These are phyloP conservation scores for Chlamydomonas eustigma DNA, from an alignment of 139 green algal genomes.

Conservation along the genomic window DNA sequence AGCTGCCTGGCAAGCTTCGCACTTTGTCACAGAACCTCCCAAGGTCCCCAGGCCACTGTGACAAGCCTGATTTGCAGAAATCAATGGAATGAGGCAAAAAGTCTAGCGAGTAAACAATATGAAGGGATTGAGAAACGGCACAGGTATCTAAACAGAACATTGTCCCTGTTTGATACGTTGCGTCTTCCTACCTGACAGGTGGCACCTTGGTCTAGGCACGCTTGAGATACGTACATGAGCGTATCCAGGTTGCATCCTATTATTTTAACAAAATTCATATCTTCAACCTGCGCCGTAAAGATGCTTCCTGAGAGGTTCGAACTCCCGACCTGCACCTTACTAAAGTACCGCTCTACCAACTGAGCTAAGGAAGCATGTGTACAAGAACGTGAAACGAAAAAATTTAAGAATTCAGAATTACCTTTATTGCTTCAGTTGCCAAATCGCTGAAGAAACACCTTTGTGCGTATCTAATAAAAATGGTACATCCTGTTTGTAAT, in stretches of 20 bases:
- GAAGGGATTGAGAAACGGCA: no score
- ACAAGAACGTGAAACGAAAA: no score
- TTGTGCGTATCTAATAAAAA: constrained; percentile 50
- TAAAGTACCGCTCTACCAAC: no score
- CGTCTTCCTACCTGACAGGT: constrained; percentile 12
- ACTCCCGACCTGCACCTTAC: no score
- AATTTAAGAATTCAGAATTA: no score
- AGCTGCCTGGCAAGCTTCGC: constrained; percentile 26
- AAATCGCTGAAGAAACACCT: constrained; percentile 53
- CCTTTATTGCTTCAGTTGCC: constrained; percentile 41
- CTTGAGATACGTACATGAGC: constrained; percentile 34
- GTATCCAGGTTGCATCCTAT: constrained; percentile 36
- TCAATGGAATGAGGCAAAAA: neutral
- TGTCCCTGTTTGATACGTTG: neutral
- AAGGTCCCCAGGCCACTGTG: neutral
- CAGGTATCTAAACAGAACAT: no score
- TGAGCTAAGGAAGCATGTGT: no score
- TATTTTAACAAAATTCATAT: constrained; percentile 31
- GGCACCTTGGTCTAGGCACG: constrained; percentile 33
- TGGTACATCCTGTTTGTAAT: constrained; percentile 32
- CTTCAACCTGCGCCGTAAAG: constrained; percentile 6
- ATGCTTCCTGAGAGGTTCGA: no score
- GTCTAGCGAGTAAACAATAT: no score
- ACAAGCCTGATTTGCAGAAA: constrained; percentile 16
- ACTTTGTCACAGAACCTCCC: constrained; percentile 19